These are phyloP conservation scores for Kwoniella sp. DNA, from an alignment of 768 basidiomycete species.

Conservation along the genomic window DNA sequence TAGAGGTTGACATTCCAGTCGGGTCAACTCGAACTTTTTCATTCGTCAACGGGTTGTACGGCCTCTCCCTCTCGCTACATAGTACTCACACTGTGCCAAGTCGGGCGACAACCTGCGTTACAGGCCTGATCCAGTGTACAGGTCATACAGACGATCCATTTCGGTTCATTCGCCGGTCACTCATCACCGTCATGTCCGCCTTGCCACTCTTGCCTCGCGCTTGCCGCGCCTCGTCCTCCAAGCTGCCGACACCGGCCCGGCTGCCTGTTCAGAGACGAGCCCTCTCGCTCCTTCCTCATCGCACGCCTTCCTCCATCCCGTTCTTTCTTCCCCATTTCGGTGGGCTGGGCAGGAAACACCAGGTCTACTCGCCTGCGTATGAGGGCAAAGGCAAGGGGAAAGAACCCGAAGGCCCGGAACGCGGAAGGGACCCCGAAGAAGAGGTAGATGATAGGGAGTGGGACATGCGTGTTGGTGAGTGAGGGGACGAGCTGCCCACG, in stretches of 20 bases:
- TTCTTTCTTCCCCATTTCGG: conserved; percentile 35
- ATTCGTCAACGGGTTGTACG: too few species aligned
- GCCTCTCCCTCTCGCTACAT: too few species aligned
- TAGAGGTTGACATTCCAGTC: too few species aligned
- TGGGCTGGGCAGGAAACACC: conserved; percentile 2
- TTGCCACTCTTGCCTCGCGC: conserved; percentile 7
- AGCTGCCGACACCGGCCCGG: background rate
- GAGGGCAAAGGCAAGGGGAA: conserved; percentile 30
- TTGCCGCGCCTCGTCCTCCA: conserved; percentile 20
- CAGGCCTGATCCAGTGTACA: background rate
- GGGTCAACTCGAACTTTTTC: too few species aligned
- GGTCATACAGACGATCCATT: background rate
- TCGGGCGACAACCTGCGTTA: too few species aligned
- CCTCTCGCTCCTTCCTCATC: conserved; percentile 8
- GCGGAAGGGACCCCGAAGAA: conserved; percentile 10
- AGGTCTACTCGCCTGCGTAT: conserved; percentile 3
- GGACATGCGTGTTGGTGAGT: conserved; percentile 48
- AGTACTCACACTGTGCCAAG: too few species aligned
- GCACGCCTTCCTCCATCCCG: conserved; percentile 13
- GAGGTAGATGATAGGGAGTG: conserved; percentile 48
- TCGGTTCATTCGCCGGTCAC: too few species aligned
- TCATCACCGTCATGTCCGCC: background rate
- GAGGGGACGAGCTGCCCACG: too few species aligned
- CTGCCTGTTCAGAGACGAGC: background rate
- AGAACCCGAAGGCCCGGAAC: conserved; percentile 10